Evolutionary conservation across 1,139 yeast genomes (phyloP).

Genomic region (Yamadazyma epiphylla): DNA sequence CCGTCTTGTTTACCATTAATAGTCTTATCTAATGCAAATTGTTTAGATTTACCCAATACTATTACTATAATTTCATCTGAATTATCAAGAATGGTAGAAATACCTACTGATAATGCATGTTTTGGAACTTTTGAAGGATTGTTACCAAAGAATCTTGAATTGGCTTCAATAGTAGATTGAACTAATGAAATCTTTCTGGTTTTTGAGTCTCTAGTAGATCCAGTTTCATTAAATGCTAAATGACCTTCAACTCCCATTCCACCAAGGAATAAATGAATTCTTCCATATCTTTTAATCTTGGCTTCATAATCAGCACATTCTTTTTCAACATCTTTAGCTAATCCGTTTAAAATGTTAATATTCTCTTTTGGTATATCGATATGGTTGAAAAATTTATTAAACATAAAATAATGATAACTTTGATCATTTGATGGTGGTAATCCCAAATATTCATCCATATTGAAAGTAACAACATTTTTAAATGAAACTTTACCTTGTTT

Average conservation of each 20-base stretch:
- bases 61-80: constrained; percentile 51
- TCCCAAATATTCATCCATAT: constrained; percentile 61
- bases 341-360: constrained; percentile 55
- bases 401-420: constrained; percentile 61
- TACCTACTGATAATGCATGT: constrained; percentile 56
- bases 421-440: constrained; percentile 47
- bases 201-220: constrained; percentile 43
- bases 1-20: constrained; percentile 36
- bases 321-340: constrained; percentile 39
- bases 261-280: constrained; percentile 55
- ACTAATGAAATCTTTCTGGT: constrained; percentile 53
- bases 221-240: constrained; percentile 61
- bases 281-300: constrained; percentile 47
- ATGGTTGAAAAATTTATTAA: constrained; percentile 55
- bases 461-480: constrained; percentile 56
- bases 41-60: constrained; percentile 44
- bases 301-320: constrained; percentile 53
- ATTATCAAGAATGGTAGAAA: constrained; percentile 57
- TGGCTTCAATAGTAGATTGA: constrained; percentile 52
- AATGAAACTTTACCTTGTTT: constrained; percentile 44
- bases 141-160: constrained; percentile 51
- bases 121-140: constrained; percentile 49
- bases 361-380: constrained; percentile 53
- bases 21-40: constrained; percentile 43
- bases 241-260: constrained; percentile 68